Evolutionary conservation across 495 filamentous ascomycete species (phyloP), one percentile per base, ranked within the genome.

Genomic region (Bacidia rubella): DNA sequence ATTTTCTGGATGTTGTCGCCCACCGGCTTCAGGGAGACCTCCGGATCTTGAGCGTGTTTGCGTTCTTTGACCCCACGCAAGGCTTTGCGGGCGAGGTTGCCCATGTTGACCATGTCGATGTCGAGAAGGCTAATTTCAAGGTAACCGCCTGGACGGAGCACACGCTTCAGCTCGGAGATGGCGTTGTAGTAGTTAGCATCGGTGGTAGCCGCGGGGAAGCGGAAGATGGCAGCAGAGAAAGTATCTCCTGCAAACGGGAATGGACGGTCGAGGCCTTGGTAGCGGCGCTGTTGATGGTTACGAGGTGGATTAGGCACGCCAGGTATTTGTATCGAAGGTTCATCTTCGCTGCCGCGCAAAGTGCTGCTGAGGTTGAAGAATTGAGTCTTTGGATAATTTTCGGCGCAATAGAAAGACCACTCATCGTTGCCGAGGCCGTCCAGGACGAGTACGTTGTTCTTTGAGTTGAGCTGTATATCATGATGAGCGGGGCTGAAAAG

Each of bases 391-490:
- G 86, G 86, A 57, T 98, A 97, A 2, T 89, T 93, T 63, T 95
- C 75, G 12, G 92, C 87, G 47, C 86, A 90, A 65, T 95, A 98
- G 68, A 93, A 97, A 2, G 90, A 95, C 93, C 93, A 99, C 65
- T 99, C 93, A 58, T 92, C 81, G 55, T 81, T 86, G 45, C 83
- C 86, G 25, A 98, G 78, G 11, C 93, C 93, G 65, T 99, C 92
- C 39, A 99, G 75, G 20, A 99, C 84, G 15, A 99, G 75, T 27
- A 99, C 75, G 20, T 77, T 66, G 26, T 80, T 75, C 25, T 79
- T 68, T 10, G 68, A 65, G 26, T 68, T 81, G 5, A 77, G 74
- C 38, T 80, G 79, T 32, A 95, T 75, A 49, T 86, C 83, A 22
- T 85, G 82, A 52, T 93, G 84, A 17, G 88, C 86, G 3, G 93